Evolutionary conservation across 202 grass and related monocot genomes (phyloP).

Genomic region (Sporobolus alterniflorus): DNA sequence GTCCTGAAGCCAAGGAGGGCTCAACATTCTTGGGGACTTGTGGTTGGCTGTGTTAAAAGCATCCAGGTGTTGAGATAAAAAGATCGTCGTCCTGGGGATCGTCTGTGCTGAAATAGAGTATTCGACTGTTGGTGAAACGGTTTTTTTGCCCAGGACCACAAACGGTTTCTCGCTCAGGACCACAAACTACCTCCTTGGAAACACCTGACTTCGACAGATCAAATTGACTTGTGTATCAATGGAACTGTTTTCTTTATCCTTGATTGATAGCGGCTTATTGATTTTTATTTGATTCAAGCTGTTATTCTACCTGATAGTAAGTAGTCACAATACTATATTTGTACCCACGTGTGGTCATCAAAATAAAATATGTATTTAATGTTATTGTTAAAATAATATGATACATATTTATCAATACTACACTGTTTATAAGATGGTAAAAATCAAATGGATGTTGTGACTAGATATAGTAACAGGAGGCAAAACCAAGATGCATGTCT

Average conservation of each 20-base stretch:
- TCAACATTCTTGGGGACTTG: constrained; percentile 48
- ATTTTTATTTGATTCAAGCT: background rate
- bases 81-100: constrained; percentile 15
- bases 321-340: background rate
- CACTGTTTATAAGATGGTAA: too few relatives aligned
- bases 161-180: constrained; percentile 64
- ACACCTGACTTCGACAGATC: constrained; percentile 16
- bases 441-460: background rate
- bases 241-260: background rate
- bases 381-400: background rate
- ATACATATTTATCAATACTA: background rate
- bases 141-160: constrained; percentile 79
- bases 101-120: constrained; percentile 44
- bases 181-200: constrained; percentile 67
- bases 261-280: background rate
- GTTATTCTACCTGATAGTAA: background rate
- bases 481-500: background rate
- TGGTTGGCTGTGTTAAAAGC: constrained; percentile 17
- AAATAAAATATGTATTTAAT: background rate
- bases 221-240: background rate
- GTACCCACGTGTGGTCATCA: background rate
- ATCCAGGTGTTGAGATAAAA: constrained; percentile 40
- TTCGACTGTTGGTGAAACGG: constrained; percentile 42
- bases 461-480: background rate
- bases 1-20: constrained; percentile 3